Evolutionary conservation across 768 basidiomycete genomes (phyloP).

Genomic region (Hygrocybe punicea): DNA sequence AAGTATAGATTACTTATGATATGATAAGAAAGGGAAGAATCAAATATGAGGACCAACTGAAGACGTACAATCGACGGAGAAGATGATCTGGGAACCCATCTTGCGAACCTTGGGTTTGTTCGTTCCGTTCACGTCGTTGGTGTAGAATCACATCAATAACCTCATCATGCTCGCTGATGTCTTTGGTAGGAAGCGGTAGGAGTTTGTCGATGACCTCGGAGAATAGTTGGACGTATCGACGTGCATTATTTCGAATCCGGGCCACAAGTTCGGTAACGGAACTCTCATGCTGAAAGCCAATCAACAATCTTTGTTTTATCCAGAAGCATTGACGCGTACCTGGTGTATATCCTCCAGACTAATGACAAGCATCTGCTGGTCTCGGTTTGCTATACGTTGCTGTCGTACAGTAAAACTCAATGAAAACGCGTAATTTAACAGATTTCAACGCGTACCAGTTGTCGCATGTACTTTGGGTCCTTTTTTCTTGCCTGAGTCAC

Average conservation of each 20-base stretch:
- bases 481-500: conserved; percentile 32
- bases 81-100: conserved; percentile 87
- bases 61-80: conserved; percentile 88
- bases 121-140: conserved; percentile 86
- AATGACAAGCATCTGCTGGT: conserved; percentile 83
- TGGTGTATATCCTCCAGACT: conserved; percentile 84
- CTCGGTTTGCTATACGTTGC: conserved; percentile 93
- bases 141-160: conserved; percentile 96
- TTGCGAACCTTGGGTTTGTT: conserved; percentile 67
- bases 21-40: conserved; percentile 10
- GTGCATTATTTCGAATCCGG: conserved; percentile 78
- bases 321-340: conserved; percentile 39
- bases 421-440: conserved; percentile 27
- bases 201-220: conserved; percentile 86
- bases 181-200: conserved; percentile 84
- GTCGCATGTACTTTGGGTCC: conserved; percentile 74
- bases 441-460: conserved; percentile 57
- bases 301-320: conserved; percentile 11
- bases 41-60: not conserved
- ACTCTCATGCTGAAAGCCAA: conserved; percentile 55
- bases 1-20: conserved; percentile 85
- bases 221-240: conserved; percentile 88
- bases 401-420: conserved; percentile 34
- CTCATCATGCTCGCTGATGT: conserved; percentile 87
- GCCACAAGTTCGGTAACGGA: conserved; percentile 69